Percentiles rank a stretch among this genome's conserved stretches.
phyloP scores from a whole-genome alignment of 1,139 yeast genomes.

The Geotrichum histeridarum region DNA sequence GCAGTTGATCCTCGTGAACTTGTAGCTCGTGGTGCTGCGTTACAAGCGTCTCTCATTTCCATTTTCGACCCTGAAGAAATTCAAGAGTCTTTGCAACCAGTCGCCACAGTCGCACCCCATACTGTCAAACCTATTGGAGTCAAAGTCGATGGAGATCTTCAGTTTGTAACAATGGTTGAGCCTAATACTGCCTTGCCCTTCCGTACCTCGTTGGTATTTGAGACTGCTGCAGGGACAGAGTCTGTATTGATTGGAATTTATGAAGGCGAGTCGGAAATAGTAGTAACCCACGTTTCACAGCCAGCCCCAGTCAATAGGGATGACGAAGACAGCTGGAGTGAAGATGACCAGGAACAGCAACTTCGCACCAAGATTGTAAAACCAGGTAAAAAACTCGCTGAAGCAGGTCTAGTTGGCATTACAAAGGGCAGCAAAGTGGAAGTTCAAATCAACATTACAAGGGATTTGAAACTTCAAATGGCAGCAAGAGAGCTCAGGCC shows the following conservation, averaged over 20 bases:
- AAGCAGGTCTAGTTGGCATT: constrained; percentile 69
- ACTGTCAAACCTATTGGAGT: constrained; percentile 80
- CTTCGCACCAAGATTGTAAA: constrained; percentile 66
- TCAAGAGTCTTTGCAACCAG: constrained; percentile 76
- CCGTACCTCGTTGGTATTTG: constrained; percentile 65
- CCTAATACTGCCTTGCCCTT: constrained; percentile 91
- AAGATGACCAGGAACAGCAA: constrained; percentile 72
- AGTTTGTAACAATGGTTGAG: constrained; percentile 66
- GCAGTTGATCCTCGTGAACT: constrained; percentile 87
- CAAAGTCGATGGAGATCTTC: constrained; percentile 49
- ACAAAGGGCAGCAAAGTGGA: constrained; percentile 67
- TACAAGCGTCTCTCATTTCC: constrained; percentile 87
- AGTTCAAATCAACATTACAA: constrained; percentile 75
- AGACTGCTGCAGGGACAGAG: constrained; percentile 48
- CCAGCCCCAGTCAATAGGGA: constrained; percentile 47
- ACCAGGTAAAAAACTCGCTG: constrained; percentile 73
- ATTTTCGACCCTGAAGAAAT: constrained; percentile 83
- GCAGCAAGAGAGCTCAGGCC: constrained; percentile 77
- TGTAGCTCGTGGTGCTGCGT: constrained; percentile 91
- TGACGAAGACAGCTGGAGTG: constrained; percentile 54
- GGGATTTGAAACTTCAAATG: constrained; percentile 75
- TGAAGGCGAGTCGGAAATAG: constrained; percentile 79
- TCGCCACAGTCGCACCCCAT: constrained; percentile 86
- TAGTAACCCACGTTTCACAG: constrained; percentile 71
- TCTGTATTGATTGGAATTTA: constrained; percentile 65